Conservation (phyloP, 257 asterid genomes). For the Haberlea rhodopensis region DNA sequence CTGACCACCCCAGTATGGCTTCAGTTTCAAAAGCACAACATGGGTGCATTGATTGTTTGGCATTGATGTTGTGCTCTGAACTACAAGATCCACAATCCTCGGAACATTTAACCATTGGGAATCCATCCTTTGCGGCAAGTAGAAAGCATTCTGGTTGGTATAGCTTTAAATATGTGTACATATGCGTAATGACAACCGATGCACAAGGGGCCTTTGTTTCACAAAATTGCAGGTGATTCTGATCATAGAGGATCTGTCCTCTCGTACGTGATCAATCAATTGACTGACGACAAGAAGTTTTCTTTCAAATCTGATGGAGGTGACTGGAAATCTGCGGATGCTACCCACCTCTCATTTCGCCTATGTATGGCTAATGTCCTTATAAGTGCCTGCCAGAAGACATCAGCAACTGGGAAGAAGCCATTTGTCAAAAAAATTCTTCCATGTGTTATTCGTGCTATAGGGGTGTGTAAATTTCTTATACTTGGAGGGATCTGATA, state of each 20-base stretch:
- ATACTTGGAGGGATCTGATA: not conserved
- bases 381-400: constrained; percentile 84
- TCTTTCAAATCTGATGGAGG: constrained; percentile 31
- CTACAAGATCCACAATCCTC: constrained; percentile 44
- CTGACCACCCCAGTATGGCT: constrained; percentile 15
- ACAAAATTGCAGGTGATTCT: constrained; percentile 40
- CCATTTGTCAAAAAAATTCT: constrained; percentile 48
- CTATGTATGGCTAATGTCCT: constrained; percentile 91
- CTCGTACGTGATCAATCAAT: constrained; percentile 49
- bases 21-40: constrained; percentile 87
- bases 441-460: constrained; percentile 45
- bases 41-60: constrained; percentile 93
- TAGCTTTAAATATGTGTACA: not conserved
- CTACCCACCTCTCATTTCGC: constrained; percentile 49
- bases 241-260: constrained; percentile 40
- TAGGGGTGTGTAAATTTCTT: constrained; percentile 36
- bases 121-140: constrained; percentile 9
- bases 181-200: constrained; percentile 7
- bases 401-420: constrained; percentile 52
- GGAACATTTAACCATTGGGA: constrained; percentile 30
- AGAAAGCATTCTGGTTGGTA: constrained; percentile 19
- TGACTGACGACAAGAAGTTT: constrained; percentile 35
- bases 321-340: constrained; percentile 27
- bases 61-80: constrained; percentile 74
- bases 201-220: constrained; percentile 23